Evolutionary conservation across 441 rosid genomes (phyloP).

Genomic region (Pelargonium cotyledonis): DNA sequence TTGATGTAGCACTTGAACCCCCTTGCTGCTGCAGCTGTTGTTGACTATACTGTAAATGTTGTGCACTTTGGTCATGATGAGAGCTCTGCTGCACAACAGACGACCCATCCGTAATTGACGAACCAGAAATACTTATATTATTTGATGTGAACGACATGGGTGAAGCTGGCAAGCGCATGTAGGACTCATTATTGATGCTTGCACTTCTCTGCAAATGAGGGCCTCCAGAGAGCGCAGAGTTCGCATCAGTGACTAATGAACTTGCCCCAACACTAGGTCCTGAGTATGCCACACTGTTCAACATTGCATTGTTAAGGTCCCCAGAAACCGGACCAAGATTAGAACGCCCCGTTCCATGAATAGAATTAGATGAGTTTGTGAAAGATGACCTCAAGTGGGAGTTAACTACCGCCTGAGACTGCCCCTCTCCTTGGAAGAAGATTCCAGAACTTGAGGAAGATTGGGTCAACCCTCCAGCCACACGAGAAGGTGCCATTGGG

Average conservation of each 20-base stretch:
- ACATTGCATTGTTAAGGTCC: conserved; percentile 68
- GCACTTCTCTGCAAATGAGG: conserved; percentile 93
- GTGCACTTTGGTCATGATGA: conserved; percentile 60
- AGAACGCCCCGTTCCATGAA: conserved; percentile 62
- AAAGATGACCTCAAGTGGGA: conserved; percentile 83
- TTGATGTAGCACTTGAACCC: conserved; percentile 71
- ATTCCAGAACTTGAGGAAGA: conserved; percentile 94
- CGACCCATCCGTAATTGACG: conserved; percentile 81
- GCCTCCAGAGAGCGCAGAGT: conserved; percentile 85
- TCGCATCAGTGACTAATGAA: conserved; percentile 93
- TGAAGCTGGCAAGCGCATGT: conserved; percentile 91
- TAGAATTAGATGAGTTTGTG: conserved; percentile 68
- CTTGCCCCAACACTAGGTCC: conserved; percentile 96
- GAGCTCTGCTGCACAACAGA: conserved; percentile 63
- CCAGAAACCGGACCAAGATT: conserved; percentile 70
- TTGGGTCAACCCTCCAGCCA: conserved; percentile 77
- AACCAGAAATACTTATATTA: conserved; percentile 81
- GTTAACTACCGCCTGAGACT: conserved; percentile 72
- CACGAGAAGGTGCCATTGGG: conserved; percentile 65
- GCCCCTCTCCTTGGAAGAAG: conserved; percentile 96
- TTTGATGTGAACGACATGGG: conserved; percentile 96
- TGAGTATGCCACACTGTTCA: conserved; percentile 81
- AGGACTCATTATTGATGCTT: conserved; percentile 86
- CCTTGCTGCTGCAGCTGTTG: conserved; percentile 43
- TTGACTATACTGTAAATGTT: conserved; percentile 41